Base-by-base conservation (phyloP, 2,329 filamentous ascomycete genomes). In the Monilinia polystroma region DNA sequence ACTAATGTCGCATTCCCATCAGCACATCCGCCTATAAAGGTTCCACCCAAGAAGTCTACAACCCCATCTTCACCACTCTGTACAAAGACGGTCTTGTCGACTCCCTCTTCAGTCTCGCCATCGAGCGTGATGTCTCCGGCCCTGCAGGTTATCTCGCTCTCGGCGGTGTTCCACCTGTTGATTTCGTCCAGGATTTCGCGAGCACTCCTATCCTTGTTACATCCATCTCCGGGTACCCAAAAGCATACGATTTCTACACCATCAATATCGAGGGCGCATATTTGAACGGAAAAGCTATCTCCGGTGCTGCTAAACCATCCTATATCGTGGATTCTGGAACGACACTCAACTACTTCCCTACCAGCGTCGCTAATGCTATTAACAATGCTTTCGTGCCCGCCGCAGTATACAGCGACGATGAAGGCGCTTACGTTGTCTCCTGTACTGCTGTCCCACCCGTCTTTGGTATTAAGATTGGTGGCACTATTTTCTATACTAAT, bases 21-120 rank as follows among this genome's bases (percentile, higher is more conserved):
- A 70, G 69, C 53, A 84, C 69, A 51, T 64, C 52, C n/a, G 64
- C 64, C 4, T 72, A 68, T 38, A 49, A 53, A 5, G 69, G 68
- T 14, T 70, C 70, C 66, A 56, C 72, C 66, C 64, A 58, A 55
- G 63, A 74, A 2, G 60, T 73, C 1, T 85, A 86, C 75, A 77
- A 80, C 62, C 81, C 83, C 0, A 71, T 85, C 18, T 80, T 85
- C 70, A 80, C 78, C 12, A 81, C 76, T 57, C 81, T 85, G 79
- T 80, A 78, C 71, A 74, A 78, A 57, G 72, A 80, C 43, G 77
- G 79, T 26, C 73, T 80, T 20, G 79, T 81, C 14, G 72, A 78
- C 0, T 78, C 82, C 0, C 72, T 82, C 18, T 85, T 84, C 76
- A 81, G 78, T 70, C 74, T 85, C n/a, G 81, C 79, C 1, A 75